A percentile compares a stretch with the other conserved stretches of the same genome.
Conservation (phyloP, 129 eudicot genomes). For the Helichrysum umbraculigerum region DNA sequence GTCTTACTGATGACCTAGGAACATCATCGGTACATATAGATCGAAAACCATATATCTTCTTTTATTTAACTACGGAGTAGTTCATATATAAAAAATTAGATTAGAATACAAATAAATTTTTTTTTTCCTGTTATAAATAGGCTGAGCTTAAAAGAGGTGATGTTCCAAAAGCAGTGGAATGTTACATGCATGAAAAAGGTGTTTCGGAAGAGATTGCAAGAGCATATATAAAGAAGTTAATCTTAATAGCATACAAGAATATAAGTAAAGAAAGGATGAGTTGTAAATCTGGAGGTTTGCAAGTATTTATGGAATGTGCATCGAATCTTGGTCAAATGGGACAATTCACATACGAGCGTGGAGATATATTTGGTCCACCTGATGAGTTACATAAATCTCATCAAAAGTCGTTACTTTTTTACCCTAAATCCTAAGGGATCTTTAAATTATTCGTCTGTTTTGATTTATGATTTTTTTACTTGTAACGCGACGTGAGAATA, state of each 20-base stretch:
- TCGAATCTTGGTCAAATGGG: slow-evolving; percentile 44
- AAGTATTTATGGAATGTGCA: slow-evolving; percentile 31
- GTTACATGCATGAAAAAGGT: slow-evolving; percentile 63
- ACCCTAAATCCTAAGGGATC: slow-evolving; percentile 19
- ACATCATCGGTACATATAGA: slow-evolving; percentile 44
- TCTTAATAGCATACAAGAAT: slow-evolving; percentile 42
- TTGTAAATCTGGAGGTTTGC: slow-evolving; percentile 1
- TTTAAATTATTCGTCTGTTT: no score
- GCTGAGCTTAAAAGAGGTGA: slow-evolving; percentile 58
- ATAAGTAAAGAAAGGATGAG: slow-evolving; percentile 33
- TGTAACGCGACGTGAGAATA: no score
- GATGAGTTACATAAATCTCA: slow-evolving; percentile 28
- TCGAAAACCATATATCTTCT: slow-evolving; percentile 4
- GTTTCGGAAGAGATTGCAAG: slow-evolving; percentile 41
- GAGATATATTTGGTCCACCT: slow-evolving; percentile 31
- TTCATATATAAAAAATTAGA: no score
- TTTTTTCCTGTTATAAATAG: slow-evolving; percentile 19
- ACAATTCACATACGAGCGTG: slow-evolving; percentile 33
- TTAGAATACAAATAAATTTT: no score
- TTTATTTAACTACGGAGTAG: not conserved
- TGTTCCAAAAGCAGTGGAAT: slow-evolving; percentile 44
- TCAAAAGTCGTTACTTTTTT: slow-evolving; percentile 23
- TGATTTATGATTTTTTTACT: not conserved
- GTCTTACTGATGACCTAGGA: slow-evolving; percentile 58
- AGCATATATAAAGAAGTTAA: slow-evolving; percentile 30